phyloP scores from a whole-genome alignment of 768 basidiomycete species.

The Lactifluus subvellereus region DNA sequence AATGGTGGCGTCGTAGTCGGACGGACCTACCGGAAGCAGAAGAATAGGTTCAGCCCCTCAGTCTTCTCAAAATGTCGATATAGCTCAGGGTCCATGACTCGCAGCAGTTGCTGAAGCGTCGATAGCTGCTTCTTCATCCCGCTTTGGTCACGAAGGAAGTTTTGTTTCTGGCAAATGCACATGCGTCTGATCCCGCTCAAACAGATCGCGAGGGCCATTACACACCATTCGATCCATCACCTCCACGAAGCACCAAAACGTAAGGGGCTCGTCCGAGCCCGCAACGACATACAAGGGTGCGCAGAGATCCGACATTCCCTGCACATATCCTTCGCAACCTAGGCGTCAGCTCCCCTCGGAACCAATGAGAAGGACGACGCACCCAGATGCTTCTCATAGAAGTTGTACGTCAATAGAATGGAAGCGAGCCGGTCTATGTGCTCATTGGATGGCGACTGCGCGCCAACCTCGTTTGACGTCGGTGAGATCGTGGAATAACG shows the following conservation, averaged over 20 bases:
- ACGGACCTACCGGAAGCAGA: slow-evolving; percentile 82
- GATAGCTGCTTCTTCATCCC: slow-evolving; percentile 95
- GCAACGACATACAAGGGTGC: slow-evolving; percentile 91
- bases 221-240: slow-evolving; percentile 94
- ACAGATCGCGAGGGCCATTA: neutral
- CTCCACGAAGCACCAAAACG: slow-evolving; percentile 95
- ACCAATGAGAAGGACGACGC: slow-evolving; percentile 29
- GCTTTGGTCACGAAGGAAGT: slow-evolving; percentile 93
- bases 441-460: slow-evolving; percentile 84
- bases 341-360: slow-evolving; percentile 22
- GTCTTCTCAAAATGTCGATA: slow-evolving; percentile 87
- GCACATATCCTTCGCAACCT: slow-evolving; percentile 74
- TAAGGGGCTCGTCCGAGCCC: slow-evolving; percentile 81
- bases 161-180: slow-evolving; percentile 60
- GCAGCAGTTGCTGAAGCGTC: slow-evolving; percentile 84
- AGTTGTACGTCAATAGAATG: slow-evolving; percentile 87
- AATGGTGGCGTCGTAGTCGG: neutral
- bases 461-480: slow-evolving; percentile 64
- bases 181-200: neutral
- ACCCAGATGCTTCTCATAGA: slow-evolving; percentile 86
- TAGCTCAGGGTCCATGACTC: slow-evolving; percentile 92
- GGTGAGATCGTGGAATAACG: slow-evolving; percentile 73
- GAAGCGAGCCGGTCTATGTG: slow-evolving; percentile 85
- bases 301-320: slow-evolving; percentile 97
- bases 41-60: slow-evolving; percentile 90